Conservation (phyloP, 2,329 filamentous ascomycete species). For the Pseudogymnoascus verrucosus region DNA sequence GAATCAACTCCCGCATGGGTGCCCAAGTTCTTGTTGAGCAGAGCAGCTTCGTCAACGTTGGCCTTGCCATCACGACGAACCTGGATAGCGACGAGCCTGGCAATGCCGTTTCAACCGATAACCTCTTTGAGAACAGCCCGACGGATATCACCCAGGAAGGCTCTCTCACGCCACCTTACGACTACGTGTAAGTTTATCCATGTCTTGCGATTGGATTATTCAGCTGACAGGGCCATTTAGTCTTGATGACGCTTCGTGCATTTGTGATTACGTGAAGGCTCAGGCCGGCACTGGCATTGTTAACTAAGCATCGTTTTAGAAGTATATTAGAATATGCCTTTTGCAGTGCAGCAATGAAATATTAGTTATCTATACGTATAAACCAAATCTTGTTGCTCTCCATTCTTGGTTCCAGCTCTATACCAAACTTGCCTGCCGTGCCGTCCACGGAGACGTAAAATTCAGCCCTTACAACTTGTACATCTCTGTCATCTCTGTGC, state of each 20-base stretch:
- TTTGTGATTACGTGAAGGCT: background rate
- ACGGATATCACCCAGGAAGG: slow-evolving; percentile 15
- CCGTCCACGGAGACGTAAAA: slow-evolving; percentile 22
- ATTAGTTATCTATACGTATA: background rate
- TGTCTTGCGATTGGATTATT: background rate
- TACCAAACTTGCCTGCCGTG: slow-evolving; percentile 15
- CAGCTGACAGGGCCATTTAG: background rate
- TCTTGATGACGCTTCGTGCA: background rate
- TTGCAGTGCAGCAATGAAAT: background rate
- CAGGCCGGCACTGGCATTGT: background rate
- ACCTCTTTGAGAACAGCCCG: slow-evolving; percentile 12
- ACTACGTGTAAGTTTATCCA: slow-evolving; percentile 12
- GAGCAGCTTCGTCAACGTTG: background rate
- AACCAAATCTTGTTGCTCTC: slow-evolving; percentile 11
- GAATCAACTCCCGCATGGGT: slow-evolving; percentile 48
- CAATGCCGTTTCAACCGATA: background rate
- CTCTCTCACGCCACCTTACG: slow-evolving; percentile 15
- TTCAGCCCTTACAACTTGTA: slow-evolving; percentile 18
- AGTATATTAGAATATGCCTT: background rate
- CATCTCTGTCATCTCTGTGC: slow-evolving; percentile 12
- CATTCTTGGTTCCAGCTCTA: slow-evolving; percentile 20
- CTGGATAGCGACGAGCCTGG: background rate
- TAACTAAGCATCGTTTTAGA: background rate
- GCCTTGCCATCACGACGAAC: background rate
- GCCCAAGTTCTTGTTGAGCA: slow-evolving; percentile 48